Base-by-base conservation (phyloP, 2,329 filamentous ascomycete genomes). In the Cercospora brassicicola region DNA sequence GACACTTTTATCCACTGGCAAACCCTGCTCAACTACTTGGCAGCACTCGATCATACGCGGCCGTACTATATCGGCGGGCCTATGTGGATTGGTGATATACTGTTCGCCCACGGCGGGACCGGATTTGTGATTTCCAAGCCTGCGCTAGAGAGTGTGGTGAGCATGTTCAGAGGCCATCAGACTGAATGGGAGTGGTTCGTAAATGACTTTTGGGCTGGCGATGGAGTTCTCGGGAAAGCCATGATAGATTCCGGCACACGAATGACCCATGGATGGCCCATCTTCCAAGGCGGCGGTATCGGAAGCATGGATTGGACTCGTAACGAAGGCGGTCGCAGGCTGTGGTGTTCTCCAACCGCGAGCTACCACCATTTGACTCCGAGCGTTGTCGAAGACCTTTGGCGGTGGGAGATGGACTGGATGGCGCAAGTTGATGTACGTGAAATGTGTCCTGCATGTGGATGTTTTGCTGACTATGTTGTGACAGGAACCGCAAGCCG, bases 1-100 rank as follows among this genome's bases (percentile, higher is more conserved):
- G 86, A 88, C 72, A 87, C 85, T 0, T 87, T 85, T 69, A 76
- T 87, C 55, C 78, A 85, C 7, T 85, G 85, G 80, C 77, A 81
- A 42, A 85, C 84, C 15, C 59, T 81, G 13, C 70, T 83, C 26
- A 78, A 80, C 31, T 82, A 82, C 76, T 69, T 80, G 6, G 69
- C 71, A 36, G 72, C 78, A 11, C 73, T 82, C 7, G 79, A 83
- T 64, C 77, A 77, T 36, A 75, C 77, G n/a, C 80, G 81, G 36
- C 76, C 78, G 2, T 78, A 81, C 67, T 83, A 83, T 66, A 76
- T 76, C n/a, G 82, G 82, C 36, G 78, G 78, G 0, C 79, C 78
- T 11, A 73, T 76, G 13, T 76, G 74, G 65, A 76, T 81, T 69
- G 77, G 76, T 45, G 71, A 77, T 8, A 68, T 79, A 0, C 70